Evolutionary conservation across 2,329 filamentous ascomycete species (phyloP), one percentile per base, ranked within the genome.

Genomic region (Colletotrichum sp.): DNA sequence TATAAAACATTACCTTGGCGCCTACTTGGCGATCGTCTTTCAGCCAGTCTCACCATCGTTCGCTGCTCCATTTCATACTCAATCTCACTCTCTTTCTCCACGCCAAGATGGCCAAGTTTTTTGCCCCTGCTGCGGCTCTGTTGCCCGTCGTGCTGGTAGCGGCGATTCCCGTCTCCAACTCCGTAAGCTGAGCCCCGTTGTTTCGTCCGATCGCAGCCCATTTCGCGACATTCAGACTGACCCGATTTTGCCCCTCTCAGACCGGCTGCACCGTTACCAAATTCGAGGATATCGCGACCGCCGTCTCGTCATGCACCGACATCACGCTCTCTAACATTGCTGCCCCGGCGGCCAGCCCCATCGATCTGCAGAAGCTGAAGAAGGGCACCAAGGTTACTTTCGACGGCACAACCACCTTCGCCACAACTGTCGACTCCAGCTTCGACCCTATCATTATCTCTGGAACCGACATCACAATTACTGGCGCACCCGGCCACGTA

Each of bases 361-460:
- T 76, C 34, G 74, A 76, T 27, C 71, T 76, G 48, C 64, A 48
- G 22, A 69, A 74, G 16, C 74, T 76, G 15, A 28, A 59, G 65
- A 27, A 59, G 3, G 70, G 74, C 12, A 30, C 74, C 48, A 73
- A 28, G 9, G 74, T 76, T 13, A 73, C 71, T 4, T 76, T 76
- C 15, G 74, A 64, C 34, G 74, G 74, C 64, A 76, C 59, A 15
- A 76, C 74, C 11, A 76, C 74, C 27, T 76, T 76, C 25, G 74
- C 32, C 12, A 64, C 57, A 8, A 76, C 74, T 6, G 48, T 60
- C 6, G 44, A 65, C 48, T 65, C 44, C 30, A 39, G 28, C 6
- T 76, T 76, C 64, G 64, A 76, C 34, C 70, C 74, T 22, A 76
- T 76, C 65, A 48, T 73, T 11, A 76, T 76, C 48, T 76, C 74